Evolutionary conservation across 2,329 filamentous ascomycete genomes (phyloP).

Genomic region (Leptographium radiaticola): DNA sequence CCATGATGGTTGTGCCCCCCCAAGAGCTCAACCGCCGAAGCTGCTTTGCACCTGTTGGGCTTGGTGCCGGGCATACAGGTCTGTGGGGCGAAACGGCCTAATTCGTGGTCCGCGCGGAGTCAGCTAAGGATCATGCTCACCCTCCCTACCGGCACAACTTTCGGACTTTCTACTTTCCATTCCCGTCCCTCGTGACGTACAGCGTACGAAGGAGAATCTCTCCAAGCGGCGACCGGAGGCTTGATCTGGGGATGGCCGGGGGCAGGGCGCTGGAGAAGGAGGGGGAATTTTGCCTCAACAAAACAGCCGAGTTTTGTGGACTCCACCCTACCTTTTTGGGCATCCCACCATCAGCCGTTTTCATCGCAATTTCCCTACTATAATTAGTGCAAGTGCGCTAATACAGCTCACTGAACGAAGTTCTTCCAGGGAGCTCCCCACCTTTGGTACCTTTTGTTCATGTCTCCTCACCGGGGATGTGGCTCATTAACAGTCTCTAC

Average conservation of each 20-base stretch:
- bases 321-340: not conserved
- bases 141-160: not conserved
- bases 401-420: not conserved
- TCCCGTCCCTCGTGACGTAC: no score
- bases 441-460: not conserved
- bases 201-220: no score
- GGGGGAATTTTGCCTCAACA: not conserved
- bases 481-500: no score
- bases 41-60: not conserved
- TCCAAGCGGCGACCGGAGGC: no score
- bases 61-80: not conserved
- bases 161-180: no score
- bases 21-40: not conserved
- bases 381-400: not conserved
- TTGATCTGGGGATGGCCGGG: no score
- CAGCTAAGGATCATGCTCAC: not conserved
- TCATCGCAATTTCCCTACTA: not conserved
- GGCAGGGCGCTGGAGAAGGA: no score
- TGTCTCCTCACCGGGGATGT: not conserved
- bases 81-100: not conserved
- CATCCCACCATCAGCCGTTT: not conserved
- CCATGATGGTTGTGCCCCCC: not conserved
- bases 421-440: not conserved
- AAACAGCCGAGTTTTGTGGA: not conserved
- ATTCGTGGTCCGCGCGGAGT: not conserved